Evolutionary conservation across 2,329 filamentous ascomycete genomes (phyloP).

Genomic region (Catunica adiposa): DNA sequence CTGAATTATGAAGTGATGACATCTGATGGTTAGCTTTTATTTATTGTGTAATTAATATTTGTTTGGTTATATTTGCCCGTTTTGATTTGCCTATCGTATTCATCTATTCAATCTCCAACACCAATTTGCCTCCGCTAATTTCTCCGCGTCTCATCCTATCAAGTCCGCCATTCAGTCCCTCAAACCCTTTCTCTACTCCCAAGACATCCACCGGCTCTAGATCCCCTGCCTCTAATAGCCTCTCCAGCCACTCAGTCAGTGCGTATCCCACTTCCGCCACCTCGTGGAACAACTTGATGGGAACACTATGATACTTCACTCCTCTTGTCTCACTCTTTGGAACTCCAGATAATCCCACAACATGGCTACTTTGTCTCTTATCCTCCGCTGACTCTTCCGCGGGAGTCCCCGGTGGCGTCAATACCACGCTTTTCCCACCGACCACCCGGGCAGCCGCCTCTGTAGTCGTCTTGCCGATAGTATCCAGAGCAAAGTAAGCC

Average conservation of each 20-base stretch:
- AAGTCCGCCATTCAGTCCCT: slow-evolving; percentile 49
- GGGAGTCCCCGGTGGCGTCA: slow-evolving; percentile 10
- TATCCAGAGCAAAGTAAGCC: slow-evolving; percentile 53
- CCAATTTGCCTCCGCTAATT: slow-evolving; percentile 50
- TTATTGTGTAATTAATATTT: too few species aligned
- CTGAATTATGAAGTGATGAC: background rate
- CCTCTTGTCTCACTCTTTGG: slow-evolving; percentile 31
- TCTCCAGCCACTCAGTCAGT: slow-evolving; percentile 50
- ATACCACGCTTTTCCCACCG: slow-evolving; percentile 16
- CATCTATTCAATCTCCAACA: slow-evolving; percentile 21
- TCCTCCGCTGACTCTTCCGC: background rate
- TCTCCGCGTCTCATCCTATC: slow-evolving; percentile 49
- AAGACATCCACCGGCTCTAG: slow-evolving; percentile 49
- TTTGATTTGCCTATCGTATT: too few species aligned
- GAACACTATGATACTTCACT: slow-evolving; percentile 45
- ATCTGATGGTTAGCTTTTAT: too few species aligned
- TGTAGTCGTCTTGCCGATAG: slow-evolving; percentile 47
- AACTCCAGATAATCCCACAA: slow-evolving; percentile 51
- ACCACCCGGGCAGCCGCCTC: slow-evolving; percentile 39
- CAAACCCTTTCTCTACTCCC: slow-evolving; percentile 44
- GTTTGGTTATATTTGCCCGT: too few species aligned
- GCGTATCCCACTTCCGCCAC: slow-evolving; percentile 44
- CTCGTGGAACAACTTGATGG: slow-evolving; percentile 63
- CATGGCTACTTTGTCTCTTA: slow-evolving; percentile 28
- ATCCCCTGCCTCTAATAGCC: slow-evolving; percentile 36